Conservation (phyloP, 257 asterid genomes). For the Nicotiana noctiflora region DNA sequence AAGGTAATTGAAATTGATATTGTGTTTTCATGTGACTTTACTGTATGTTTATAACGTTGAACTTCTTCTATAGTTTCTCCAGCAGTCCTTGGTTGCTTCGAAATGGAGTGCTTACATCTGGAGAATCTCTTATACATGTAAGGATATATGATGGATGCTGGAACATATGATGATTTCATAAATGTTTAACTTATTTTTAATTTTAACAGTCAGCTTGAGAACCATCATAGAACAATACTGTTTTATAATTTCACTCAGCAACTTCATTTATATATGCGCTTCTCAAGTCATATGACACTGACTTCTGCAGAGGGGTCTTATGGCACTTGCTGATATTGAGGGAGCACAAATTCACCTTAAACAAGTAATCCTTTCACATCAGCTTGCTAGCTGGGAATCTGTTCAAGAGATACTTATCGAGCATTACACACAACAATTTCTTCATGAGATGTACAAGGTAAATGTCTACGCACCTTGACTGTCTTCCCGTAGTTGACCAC, state of each 20-base stretch:
- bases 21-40: background rate
- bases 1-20: slow-evolving; percentile 42
- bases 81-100: slow-evolving; percentile 96
- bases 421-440: slow-evolving; percentile 83
- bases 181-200: background rate
- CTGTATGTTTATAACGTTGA: slow-evolving; percentile 14
- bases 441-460: slow-evolving; percentile 98
- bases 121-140: slow-evolving; percentile 92
- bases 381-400: slow-evolving; percentile 97
- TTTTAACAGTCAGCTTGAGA: background rate
- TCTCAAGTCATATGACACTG: slow-evolving; percentile 17
- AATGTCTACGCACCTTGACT: background rate
- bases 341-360: slow-evolving; percentile 90
- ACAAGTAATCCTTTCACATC: slow-evolving; percentile 73
- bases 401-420: slow-evolving; percentile 72
- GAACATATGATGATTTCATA: background rate
- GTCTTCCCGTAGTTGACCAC: background rate
- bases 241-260: background rate
- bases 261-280: slow-evolving; percentile 4
- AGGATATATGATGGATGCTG: background rate
- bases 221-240: background rate
- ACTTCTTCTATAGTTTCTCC: slow-evolving; percentile 62
- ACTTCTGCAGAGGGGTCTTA: slow-evolving; percentile 74
- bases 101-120: slow-evolving; percentile 77
- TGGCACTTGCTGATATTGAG: slow-evolving; percentile 99